A percentile compares a stretch with the other conserved stretches of the same genome.
Conservation (phyloP, 192 early-diverging fungal genomes). For the Umbelopsis sp. region DNA sequence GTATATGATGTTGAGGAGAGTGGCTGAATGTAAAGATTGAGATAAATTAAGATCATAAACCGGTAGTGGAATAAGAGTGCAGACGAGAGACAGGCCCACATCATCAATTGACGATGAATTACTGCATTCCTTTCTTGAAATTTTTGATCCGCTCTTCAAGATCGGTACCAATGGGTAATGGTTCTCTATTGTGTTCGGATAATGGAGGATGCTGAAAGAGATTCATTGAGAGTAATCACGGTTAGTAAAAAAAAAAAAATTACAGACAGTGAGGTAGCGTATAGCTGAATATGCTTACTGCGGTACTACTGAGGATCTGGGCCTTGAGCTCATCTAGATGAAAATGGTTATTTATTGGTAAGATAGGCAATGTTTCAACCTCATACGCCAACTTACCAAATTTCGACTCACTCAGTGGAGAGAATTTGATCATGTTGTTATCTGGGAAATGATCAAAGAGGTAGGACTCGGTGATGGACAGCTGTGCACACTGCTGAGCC, state of each 20-base stretch:
- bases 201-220: constrained; percentile 15
- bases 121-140: not conserved
- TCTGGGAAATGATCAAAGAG: constrained; percentile 60
- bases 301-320: constrained; percentile 39
- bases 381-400: constrained; percentile 43
- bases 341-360: not conserved
- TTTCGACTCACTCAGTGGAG: constrained; percentile 52
- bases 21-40: too few species aligned
- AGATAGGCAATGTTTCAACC: not conserved
- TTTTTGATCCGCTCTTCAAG: not conserved
- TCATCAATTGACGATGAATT: not conserved
- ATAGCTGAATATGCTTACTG: constrained; percentile 24
- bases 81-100: not conserved
- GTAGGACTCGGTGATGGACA: constrained; percentile 68
- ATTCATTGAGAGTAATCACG: too few species aligned
- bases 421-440: constrained; percentile 61
- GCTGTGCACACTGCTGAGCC: constrained; percentile 71
- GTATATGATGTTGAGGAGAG: too few species aligned
- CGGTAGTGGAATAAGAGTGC: too few species aligned
- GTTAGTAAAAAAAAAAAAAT: too few species aligned
- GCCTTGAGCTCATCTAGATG: constrained; percentile 42
- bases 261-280: too few species aligned
- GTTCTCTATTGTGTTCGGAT: not conserved
- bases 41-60: too few species aligned
- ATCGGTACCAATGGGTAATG: not conserved